A percentile compares a stretch with the other conserved stretches of the same genome.
Conservation (phyloP, 441 rosid genomes). For the Macaranga tanarius region DNA sequence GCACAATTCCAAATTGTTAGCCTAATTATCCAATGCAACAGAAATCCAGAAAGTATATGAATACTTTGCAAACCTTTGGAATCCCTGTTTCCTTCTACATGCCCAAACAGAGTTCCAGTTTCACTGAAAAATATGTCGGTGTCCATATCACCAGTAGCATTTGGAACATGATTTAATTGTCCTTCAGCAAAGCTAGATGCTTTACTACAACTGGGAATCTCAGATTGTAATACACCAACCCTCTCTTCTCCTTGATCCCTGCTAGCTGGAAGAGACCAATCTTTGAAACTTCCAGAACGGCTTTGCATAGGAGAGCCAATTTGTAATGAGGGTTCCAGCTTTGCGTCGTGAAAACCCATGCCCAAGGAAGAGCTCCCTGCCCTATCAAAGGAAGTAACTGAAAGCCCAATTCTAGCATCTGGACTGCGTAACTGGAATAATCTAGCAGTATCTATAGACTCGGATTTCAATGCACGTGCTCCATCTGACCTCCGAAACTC, state of each 20-base stretch:
- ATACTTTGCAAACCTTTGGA: constrained; percentile 34
- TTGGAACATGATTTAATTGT: constrained; percentile 33
- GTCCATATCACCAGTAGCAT: constrained; percentile 31
- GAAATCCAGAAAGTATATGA: not conserved
- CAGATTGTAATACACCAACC: constrained; percentile 39
- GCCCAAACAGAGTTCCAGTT: constrained; percentile 32
- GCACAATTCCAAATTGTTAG: constrained; percentile 6
- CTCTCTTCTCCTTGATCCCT: constrained; percentile 33
- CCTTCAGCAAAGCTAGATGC: constrained; percentile 44
- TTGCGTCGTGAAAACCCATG: constrained; percentile 18
- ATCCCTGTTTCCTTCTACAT: constrained; percentile 25
- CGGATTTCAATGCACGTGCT: constrained; percentile 23
- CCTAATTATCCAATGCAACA: constrained; percentile 3
- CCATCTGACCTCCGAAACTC: constrained; percentile 39
- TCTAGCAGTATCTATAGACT: constrained; percentile 13
- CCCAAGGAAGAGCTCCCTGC: constrained; percentile 10
- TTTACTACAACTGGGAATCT: constrained; percentile 45
- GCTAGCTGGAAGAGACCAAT: constrained; percentile 34
- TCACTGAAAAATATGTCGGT: constrained; percentile 25
- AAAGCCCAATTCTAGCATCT: constrained; percentile 26
- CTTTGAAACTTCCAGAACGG: constrained; percentile 47
- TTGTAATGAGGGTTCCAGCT: constrained; percentile 29
- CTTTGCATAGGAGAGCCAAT: constrained; percentile 37
- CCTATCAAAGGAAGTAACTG: constrained; percentile 33
- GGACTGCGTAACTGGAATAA: constrained; percentile 25